Evolutionary conservation across 306 rosid genomes (phyloP), one percentile per base, ranked within the genome.

Genomic region (Delonix regia): DNA sequence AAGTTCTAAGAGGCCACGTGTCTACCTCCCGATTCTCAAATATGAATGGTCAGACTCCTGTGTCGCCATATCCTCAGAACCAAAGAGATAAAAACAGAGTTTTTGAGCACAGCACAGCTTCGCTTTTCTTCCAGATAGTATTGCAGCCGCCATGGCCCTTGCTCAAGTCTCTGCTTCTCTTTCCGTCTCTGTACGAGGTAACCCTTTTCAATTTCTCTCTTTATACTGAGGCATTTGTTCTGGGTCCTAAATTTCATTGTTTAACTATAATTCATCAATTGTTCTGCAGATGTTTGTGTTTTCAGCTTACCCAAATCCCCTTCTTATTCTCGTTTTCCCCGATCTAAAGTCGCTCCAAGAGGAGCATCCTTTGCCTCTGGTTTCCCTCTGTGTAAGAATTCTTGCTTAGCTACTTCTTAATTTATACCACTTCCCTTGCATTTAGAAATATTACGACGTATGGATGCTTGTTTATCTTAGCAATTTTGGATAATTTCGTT

Each of bases 161-260:
- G 80, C 84, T 88, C 97, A 86, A 74, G 38, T 85, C 65, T 86
- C 91, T 41, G 89, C 91, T 21, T 86, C 96, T 34, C 90, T 92
- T 74, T 78, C 89, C 33, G 42, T 87, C 79, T 70, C 90, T 70
- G 18, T 69, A 53, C 89, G 90, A 8, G 87, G 97, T 85, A 78
- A 69, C 59, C 71, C 66, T 38, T 76, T 63, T 66, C 76, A 66
- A 38, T 78, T 59, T 70, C 63, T 64, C 68, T 27, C 27, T 51
- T 44, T 48, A 25, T 25, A 13, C 25, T 36, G 6, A 5, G 14
- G 11, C 56, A 16, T 45, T 21, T 14, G 24, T 7, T 28, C 5
- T 18, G 7, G 16, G 36, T 36, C 28, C 13, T 80, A 52, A 14
- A 28, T 15, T 70, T 76, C 61, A 44, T 0, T 73, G 7, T 70